A percentile compares a stretch with the other conserved stretches of the same genome.
Conservation (phyloP, 768 basidiomycete genomes). For the Calvatia gigantea region DNA sequence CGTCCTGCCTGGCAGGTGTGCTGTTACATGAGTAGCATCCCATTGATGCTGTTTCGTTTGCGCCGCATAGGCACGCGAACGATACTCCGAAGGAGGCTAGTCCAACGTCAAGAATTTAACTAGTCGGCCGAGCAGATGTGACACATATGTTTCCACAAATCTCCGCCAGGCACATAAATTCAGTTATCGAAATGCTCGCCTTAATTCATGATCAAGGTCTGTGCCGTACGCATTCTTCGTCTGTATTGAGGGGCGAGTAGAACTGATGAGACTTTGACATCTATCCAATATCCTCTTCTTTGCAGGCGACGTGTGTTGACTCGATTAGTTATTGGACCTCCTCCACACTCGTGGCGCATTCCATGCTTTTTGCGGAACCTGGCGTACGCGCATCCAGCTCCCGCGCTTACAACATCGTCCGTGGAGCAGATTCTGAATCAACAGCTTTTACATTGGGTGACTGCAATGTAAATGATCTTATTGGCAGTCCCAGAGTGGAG, state of each 20-base stretch:
- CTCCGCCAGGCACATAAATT: constrained; percentile 19
- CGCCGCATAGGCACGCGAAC: constrained; percentile 23
- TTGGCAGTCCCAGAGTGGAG: too few relatives aligned
- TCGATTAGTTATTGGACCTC: too few relatives aligned
- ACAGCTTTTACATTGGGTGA: constrained; percentile 1
- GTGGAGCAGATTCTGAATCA: constrained; percentile 11
- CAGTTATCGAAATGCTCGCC: constrained; percentile 21
- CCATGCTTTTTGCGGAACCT: background rate
- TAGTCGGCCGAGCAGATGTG: constrained; percentile 23
- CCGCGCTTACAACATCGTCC: background rate
- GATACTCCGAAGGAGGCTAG: constrained; percentile 24
- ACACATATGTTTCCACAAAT: constrained; percentile 19
- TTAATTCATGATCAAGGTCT: constrained; percentile 24
- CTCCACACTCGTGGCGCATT: background rate
- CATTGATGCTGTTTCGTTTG: constrained; percentile 1
- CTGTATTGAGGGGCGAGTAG: background rate
- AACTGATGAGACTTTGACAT: background rate
- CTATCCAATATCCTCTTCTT: background rate
- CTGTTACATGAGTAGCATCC: background rate
- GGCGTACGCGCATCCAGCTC: constrained; percentile 3
- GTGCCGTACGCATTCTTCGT: constrained; percentile 18
- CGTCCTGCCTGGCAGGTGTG: background rate
- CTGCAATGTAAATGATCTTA: background rate
- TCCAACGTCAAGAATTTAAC: constrained; percentile 20
- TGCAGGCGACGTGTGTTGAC: too few relatives aligned